A percentile compares a stretch with the other conserved stretches of the same genome.
Evolutionary conservation across 2,329 filamentous ascomycete species (phyloP).

Genomic region (Phyllosticta citriasiana): DNA sequence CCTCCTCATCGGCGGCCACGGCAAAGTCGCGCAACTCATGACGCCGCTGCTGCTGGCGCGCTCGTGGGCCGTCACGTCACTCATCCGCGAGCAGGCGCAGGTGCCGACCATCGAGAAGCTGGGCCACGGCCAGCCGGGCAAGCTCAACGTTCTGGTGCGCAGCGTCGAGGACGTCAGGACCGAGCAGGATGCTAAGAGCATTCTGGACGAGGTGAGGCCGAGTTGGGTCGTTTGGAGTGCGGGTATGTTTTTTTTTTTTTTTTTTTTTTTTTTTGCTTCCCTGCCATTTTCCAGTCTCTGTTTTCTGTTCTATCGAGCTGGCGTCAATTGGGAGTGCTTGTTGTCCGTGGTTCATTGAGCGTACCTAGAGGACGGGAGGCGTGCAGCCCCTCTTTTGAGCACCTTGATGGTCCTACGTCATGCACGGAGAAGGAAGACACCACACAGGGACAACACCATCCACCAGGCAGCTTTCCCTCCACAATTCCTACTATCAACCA

Average conservation of each 20-base stretch:
- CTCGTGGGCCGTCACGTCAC: conserved; percentile 66
- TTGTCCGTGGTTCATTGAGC: no score
- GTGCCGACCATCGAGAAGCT: conserved; percentile 53
- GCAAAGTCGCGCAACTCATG: conserved; percentile 64
- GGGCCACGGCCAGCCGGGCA: conserved; percentile 48
- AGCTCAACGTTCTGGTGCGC: conserved; percentile 57
- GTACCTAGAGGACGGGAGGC: no score
- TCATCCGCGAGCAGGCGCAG: conserved; percentile 66
- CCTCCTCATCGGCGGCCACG: conserved; percentile 71
- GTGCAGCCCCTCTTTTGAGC: neutral
- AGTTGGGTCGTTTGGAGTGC: conserved; percentile 63
- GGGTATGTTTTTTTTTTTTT: conserved; percentile 34
- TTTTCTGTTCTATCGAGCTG: no score
- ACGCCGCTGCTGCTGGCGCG: conserved; percentile 66
- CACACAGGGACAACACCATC: no score
- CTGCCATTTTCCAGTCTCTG: no score
- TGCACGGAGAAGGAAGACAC: neutral
- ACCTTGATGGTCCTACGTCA: neutral
- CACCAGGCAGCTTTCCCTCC: no score
- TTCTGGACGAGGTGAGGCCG: conserved; percentile 51
- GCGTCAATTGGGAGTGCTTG: no score
- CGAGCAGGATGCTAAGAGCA: conserved; percentile 49
- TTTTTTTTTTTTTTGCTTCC: neutral
- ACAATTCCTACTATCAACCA: neutral
- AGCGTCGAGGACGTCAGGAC: conserved; percentile 62